phyloP scores from a whole-genome alignment of 495 filamentous ascomycete species.

The Cercophora samala region DNA sequence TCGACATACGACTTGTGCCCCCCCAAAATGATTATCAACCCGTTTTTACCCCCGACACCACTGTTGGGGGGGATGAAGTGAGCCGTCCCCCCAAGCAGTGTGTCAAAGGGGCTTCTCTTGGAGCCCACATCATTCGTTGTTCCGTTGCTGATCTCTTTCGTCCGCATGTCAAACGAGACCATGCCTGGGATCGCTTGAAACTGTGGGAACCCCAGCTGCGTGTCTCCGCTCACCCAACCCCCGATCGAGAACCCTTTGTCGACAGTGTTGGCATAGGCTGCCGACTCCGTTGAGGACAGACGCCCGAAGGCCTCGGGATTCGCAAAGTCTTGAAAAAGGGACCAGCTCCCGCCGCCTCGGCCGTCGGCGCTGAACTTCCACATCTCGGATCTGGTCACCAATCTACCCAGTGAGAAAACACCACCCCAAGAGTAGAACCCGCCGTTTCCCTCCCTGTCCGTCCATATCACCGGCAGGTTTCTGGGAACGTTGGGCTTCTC shows the following conservation, averaged over 20 bases:
- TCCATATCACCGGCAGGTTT: slow-evolving; percentile 31
- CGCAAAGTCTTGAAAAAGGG: slow-evolving; percentile 2
- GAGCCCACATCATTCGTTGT: slow-evolving; percentile 8
- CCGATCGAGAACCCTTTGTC: slow-evolving; percentile 20
- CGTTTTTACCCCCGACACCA: slow-evolving; percentile 20
- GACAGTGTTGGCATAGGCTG: slow-evolving; percentile 10
- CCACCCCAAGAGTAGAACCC: slow-evolving; percentile 41
- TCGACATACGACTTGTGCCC: slow-evolving; percentile 22
- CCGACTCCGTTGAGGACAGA: slow-evolving; percentile 5
- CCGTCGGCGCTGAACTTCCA: slow-evolving; percentile 39
- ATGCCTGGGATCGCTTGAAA: slow-evolving; percentile 24
- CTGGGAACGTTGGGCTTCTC: slow-evolving; percentile 23
- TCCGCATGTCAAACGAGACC: slow-evolving; percentile 23
- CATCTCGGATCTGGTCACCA: slow-evolving; percentile 25
- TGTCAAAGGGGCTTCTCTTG: slow-evolving; percentile 13
- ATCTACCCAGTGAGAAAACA: slow-evolving; percentile 12
- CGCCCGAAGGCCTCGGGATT: slow-evolving; percentile 13
- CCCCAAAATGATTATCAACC: slow-evolving; percentile 37
- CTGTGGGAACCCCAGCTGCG: background rate
- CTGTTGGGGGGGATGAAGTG: slow-evolving; percentile 32
- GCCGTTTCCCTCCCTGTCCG: slow-evolving; percentile 22
- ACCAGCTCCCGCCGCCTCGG: slow-evolving; percentile 37
- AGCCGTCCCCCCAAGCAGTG: slow-evolving; percentile 21
- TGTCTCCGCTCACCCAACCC: slow-evolving; percentile 12
- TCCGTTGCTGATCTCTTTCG: slow-evolving; percentile 17